phyloP scores from a whole-genome alignment of 768 basidiomycete genomes.

The Paxillus rubicundulus region DNA sequence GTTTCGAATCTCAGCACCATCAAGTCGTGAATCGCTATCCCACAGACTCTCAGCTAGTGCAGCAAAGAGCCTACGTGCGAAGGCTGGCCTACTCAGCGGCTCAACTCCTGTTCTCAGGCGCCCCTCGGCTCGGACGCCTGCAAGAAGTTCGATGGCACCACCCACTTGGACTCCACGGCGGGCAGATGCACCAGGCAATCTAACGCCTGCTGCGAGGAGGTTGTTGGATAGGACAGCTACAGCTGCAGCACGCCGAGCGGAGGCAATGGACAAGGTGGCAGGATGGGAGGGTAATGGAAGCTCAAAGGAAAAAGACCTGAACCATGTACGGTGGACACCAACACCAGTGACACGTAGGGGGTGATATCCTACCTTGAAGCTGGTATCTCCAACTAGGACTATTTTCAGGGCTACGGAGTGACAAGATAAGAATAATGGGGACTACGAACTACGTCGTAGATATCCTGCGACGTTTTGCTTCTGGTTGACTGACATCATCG shows the following conservation, averaged over 20 bases:
- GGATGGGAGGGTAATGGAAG: constrained; percentile 51
- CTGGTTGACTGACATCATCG: constrained; percentile 34
- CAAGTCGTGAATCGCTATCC: constrained; percentile 78
- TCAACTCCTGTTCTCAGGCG: constrained; percentile 26
- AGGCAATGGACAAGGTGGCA: constrained; percentile 59
- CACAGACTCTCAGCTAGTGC: constrained; percentile 81
- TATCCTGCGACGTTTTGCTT: constrained; percentile 60
- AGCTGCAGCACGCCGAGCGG: constrained; percentile 59
- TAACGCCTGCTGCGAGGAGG: constrained; percentile 84
- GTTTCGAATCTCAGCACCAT: constrained; percentile 76
- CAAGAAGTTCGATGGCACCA: constrained; percentile 62
- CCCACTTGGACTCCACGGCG: constrained; percentile 77
- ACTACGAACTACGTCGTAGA: constrained; percentile 28
- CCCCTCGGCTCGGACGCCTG: constrained; percentile 37
- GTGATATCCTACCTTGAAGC: constrained; percentile 12
- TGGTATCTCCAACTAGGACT: background rate
- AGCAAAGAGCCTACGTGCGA: constrained; percentile 73
- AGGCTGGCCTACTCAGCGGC: constrained; percentile 61
- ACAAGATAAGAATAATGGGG: constrained; percentile 9
- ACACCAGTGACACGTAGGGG: constrained; percentile 50
- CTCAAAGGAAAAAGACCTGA: constrained; percentile 59
- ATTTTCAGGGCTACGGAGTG: constrained; percentile 12
- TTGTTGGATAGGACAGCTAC: constrained; percentile 72
- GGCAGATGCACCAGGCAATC: constrained; percentile 64
- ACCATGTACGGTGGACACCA: constrained; percentile 75